Conservation (phyloP, 495 filamentous ascomycete species). For the Sabuloglossum arenarium region DNA sequence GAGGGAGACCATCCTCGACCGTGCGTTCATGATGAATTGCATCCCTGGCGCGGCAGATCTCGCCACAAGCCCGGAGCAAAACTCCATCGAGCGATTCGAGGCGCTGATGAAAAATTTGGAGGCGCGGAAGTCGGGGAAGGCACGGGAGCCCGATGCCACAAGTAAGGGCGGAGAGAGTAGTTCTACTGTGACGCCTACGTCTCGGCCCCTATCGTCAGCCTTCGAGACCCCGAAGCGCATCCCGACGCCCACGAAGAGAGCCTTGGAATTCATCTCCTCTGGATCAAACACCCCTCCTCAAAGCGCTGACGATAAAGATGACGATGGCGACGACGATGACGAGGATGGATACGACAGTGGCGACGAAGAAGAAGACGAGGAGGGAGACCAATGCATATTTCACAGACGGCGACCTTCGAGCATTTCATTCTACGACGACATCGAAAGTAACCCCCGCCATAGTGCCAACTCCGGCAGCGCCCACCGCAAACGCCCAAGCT, state of each 20-base stretch:
- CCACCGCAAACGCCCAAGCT: background rate
- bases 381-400: background rate
- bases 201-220: background rate
- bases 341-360: background rate
- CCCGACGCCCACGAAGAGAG: background rate
- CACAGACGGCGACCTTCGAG: background rate
- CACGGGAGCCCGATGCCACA: background rate
- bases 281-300: background rate
- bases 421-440: background rate
- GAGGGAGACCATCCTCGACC: conserved; percentile 35
- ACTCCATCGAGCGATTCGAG: conserved; percentile 34
- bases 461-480: background rate
- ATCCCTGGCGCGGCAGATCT: conserved; percentile 26
- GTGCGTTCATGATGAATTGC: conserved; percentile 33
- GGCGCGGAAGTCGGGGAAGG: conserved; percentile 18
- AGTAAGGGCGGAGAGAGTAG: background rate
- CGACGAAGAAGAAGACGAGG: background rate
- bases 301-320: background rate
- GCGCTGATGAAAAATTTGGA: conserved; percentile 35
- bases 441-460: background rate
- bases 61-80: conserved; percentile 25
- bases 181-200: background rate
- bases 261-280: background rate
- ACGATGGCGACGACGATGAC: background rate
- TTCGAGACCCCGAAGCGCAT: background rate